phyloP scores from a whole-genome alignment of 768 basidiomycete genomes.

The Boletus subcaerulescens region DNA sequence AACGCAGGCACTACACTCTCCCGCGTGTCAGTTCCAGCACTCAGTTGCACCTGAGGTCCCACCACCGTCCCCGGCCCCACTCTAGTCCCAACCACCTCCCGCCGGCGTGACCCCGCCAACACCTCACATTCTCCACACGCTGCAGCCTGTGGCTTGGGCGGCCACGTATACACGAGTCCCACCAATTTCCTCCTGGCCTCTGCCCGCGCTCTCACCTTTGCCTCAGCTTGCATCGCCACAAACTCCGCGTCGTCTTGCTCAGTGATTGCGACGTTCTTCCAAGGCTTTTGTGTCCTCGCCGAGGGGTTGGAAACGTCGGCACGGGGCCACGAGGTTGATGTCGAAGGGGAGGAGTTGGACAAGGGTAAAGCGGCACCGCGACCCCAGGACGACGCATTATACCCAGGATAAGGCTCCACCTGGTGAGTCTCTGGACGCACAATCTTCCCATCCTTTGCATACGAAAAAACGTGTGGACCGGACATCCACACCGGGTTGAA shows the following conservation, averaged over 20 bases:
- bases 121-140: constrained; percentile 7
- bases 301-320: neutral
- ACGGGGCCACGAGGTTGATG: neutral
- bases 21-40: neutral
- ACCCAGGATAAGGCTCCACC: neutral
- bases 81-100: neutral
- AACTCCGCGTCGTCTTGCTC: constrained; percentile 27
- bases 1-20: constrained; percentile 6
- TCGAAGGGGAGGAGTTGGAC: neutral
- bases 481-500: constrained; percentile 38
- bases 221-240: neutral
- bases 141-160: constrained; percentile 10
- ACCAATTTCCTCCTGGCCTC: neutral
- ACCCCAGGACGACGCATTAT: neutral
- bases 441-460: constrained; percentile 19
- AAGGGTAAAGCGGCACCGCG: neutral
- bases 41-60: neutral
- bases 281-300: constrained; percentile 14
- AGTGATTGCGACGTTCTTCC: constrained; percentile 30
- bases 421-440: neutral
- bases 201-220: neutral
- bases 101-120: neutral
- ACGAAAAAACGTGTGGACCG: constrained; percentile 22
- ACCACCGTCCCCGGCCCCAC: neutral
- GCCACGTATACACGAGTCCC: constrained; percentile 23